Evolutionary conservation across 768 basidiomycete species (phyloP).

Genomic region (Fistulinella prunicolor): DNA sequence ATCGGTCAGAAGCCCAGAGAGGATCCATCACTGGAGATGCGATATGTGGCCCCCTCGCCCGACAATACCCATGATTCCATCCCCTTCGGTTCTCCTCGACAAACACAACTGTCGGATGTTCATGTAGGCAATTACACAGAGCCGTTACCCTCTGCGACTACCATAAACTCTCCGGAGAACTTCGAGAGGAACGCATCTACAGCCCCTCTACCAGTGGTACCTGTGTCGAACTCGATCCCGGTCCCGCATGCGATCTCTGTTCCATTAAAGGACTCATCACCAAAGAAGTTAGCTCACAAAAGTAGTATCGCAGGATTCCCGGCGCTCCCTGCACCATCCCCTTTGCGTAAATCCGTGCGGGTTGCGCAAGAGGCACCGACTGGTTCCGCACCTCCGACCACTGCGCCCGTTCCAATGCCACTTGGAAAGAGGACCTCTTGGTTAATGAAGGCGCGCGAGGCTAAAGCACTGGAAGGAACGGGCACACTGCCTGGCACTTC

Average conservation of each 20-base stretch:
- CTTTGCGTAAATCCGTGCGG: constrained; percentile 66
- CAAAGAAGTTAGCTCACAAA: constrained; percentile 35
- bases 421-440: constrained; percentile 73
- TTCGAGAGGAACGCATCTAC: constrained; percentile 23
- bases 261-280: constrained; percentile 36
- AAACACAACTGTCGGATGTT: constrained; percentile 1
- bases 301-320: constrained; percentile 49
- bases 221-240: constrained; percentile 7
- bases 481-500: constrained; percentile 27
- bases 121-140: constrained; percentile 14
- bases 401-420: constrained; percentile 36
- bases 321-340: constrained; percentile 63
- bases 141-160: constrained; percentile 13
- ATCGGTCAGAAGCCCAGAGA: constrained; percentile 5
- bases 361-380: constrained; percentile 44
- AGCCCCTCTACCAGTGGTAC: constrained; percentile 19
- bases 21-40: constrained; percentile 16
- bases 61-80: constrained; percentile 38
- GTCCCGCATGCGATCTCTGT: constrained; percentile 25
- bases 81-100: constrained; percentile 36
- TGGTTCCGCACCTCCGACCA: constrained; percentile 32
- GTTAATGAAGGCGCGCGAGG: constrained; percentile 75
- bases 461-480: constrained; percentile 58
- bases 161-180: constrained; percentile 3
- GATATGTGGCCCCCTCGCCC: constrained; percentile 27